Percentiles rank a stretch among this genome's conserved stretches.
phyloP scores from a whole-genome alignment of 768 basidiomycete genomes.

The Tylopilus sp. region DNA sequence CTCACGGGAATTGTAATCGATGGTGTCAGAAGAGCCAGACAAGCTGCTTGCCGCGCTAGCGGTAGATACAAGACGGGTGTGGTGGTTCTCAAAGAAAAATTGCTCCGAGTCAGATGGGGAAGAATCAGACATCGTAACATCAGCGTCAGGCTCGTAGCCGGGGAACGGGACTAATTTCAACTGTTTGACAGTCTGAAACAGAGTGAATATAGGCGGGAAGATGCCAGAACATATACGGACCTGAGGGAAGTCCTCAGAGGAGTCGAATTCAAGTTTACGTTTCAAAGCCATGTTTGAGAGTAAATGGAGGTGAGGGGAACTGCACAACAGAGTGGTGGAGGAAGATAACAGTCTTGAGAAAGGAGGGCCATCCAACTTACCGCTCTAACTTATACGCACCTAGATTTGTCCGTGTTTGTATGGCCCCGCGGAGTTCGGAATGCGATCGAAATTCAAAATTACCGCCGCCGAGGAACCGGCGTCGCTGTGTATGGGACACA shows the following conservation, averaged over 20 bases:
- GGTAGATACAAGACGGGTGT: slow-evolving; percentile 62
- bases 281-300: slow-evolving; percentile 59
- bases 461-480: slow-evolving; percentile 16
- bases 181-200: slow-evolving; percentile 56
- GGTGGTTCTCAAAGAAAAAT: slow-evolving; percentile 49
- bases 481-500: slow-evolving; percentile 4
- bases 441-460: slow-evolving; percentile 15
- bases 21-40: slow-evolving; percentile 47
- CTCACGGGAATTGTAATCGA: slow-evolving; percentile 48
- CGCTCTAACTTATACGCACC: slow-evolving; percentile 31
- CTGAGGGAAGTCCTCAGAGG: slow-evolving; percentile 48
- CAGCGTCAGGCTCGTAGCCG: slow-evolving; percentile 56
- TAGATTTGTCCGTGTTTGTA: slow-evolving; percentile 27
- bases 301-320: slow-evolving; percentile 7
- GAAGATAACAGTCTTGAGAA: slow-evolving; percentile 24
- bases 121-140: slow-evolving; percentile 65
- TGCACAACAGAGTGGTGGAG: slow-evolving; percentile 1
- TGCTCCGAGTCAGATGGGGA: slow-evolving; percentile 55
- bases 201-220: slow-evolving; percentile 14
- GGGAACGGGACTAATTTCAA: slow-evolving; percentile 75
- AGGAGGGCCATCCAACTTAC: slow-evolving; percentile 17
- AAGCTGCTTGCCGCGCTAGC: slow-evolving; percentile 53
- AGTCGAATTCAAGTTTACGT: slow-evolving; percentile 66
- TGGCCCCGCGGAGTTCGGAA: slow-evolving; percentile 21
- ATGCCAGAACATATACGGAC: slow-evolving; percentile 33